Conservation (phyloP, 805 yeast genomes). For the Metschnikowia lachancei region DNA sequence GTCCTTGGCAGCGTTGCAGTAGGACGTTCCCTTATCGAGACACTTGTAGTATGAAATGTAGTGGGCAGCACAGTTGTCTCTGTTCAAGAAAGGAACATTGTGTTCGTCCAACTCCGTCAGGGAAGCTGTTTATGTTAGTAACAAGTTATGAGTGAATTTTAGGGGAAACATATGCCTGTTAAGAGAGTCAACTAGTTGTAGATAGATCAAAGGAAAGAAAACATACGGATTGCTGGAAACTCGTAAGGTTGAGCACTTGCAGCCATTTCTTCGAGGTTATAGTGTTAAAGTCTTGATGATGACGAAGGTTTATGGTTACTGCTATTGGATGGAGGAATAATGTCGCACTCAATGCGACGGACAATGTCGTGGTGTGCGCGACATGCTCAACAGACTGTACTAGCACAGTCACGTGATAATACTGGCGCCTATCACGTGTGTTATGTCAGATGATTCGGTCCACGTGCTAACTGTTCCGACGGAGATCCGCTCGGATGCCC, state of each 20-base stretch:
- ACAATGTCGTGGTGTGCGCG: background rate
- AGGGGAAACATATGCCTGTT: too few species aligned
- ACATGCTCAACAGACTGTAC: background rate
- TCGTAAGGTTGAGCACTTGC: conserved; percentile 25
- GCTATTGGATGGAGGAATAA: conserved; percentile 12
- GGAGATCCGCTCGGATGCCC: too few species aligned
- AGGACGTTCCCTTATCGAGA: conserved; percentile 43
- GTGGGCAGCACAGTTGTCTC: conserved; percentile 46
- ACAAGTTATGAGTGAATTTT: too few species aligned
- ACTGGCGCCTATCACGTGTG: background rate
- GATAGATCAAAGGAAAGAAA: background rate
- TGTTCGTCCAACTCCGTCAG: conserved; percentile 39
- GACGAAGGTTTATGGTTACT: background rate
- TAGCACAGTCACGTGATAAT: background rate
- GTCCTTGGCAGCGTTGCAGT: conserved; percentile 40
- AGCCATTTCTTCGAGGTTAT: conserved; percentile 12
- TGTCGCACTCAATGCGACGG: conserved; percentile 5
- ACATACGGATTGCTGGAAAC: conserved; percentile 44
- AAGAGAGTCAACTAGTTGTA: background rate
- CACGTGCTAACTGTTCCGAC: too few species aligned
- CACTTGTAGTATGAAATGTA: conserved; percentile 43
- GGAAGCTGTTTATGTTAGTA: conserved; percentile 17
- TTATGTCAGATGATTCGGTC: too few species aligned
- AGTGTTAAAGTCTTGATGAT: background rate
- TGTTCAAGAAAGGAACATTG: conserved; percentile 42